Conservation (phyloP, 2,329 filamentous ascomycete species). For the Scedosporium dehoogii region DNA sequence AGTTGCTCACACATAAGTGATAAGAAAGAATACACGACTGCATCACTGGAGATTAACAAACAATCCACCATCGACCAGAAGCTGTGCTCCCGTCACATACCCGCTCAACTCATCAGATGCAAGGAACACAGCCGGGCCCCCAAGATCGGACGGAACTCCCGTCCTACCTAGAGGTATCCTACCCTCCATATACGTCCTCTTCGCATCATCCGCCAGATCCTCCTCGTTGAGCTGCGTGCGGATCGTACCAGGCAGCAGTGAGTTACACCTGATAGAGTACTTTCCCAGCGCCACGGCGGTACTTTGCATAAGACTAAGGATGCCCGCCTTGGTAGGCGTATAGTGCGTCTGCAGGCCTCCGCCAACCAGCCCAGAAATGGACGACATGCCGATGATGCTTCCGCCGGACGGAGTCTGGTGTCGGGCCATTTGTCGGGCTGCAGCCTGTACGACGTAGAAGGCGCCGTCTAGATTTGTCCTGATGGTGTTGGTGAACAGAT, state of each 20-base stretch:
- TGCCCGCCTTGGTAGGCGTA: constrained; percentile 79
- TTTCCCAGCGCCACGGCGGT: constrained; percentile 68
- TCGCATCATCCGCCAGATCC: constrained; percentile 63
- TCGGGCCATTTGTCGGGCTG: constrained; percentile 69
- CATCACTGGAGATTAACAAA: constrained; percentile 78
- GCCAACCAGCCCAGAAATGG: constrained; percentile 66
- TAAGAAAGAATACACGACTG: neutral
- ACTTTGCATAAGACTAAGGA: constrained; percentile 74
- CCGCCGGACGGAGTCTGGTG: constrained; percentile 56
- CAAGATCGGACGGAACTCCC: constrained; percentile 65
- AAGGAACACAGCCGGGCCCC: constrained; percentile 76
- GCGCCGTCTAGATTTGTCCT: constrained; percentile 76
- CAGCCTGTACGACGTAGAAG: constrained; percentile 82
- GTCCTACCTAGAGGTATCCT: constrained; percentile 69
- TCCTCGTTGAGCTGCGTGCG: constrained; percentile 76
- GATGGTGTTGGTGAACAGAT: constrained; percentile 63
- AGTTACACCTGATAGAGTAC: constrained; percentile 72
- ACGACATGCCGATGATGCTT: constrained; percentile 68
- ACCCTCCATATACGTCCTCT: constrained; percentile 69
- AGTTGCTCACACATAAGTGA: neutral
- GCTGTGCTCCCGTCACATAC: constrained; percentile 73
- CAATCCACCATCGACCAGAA: constrained; percentile 78
- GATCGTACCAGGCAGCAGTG: constrained; percentile 73
- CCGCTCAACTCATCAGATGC: constrained; percentile 68
- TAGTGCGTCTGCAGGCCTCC: constrained; percentile 75